Percentiles rank a stretch among this genome's conserved stretches.
Conservation (phyloP, 164 flowering plant genomes). For the Tetrastigma voinierianum region DNA sequence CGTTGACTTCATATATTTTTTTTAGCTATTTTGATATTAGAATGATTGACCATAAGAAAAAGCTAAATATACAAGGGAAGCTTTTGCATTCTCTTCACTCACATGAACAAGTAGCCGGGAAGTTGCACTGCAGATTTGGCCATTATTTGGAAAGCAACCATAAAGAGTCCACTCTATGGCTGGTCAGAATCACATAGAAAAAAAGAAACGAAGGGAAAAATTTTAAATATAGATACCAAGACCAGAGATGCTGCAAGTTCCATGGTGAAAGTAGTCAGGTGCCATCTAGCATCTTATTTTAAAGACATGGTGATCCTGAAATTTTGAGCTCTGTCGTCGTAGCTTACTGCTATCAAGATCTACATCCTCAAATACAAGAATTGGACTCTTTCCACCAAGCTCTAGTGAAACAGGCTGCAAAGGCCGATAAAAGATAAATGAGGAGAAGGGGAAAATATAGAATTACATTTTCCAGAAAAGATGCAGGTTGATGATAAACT, state of each 20-base stretch:
- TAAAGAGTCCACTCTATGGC: constrained; percentile 95
- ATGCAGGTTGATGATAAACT: not conserved
- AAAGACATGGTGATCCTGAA: too few species aligned
- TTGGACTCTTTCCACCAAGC: constrained; percentile 99
- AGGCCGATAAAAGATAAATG: not conserved
- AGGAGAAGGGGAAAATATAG: not conserved
- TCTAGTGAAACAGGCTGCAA: constrained; percentile 92
- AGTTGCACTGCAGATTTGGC: constrained; percentile 99
- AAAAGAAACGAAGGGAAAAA: not conserved
- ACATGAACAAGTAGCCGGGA: constrained; percentile 96
- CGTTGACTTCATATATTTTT: too few species aligned
- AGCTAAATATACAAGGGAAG: too few species aligned
- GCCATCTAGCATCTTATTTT: too few species aligned
- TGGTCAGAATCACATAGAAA: constrained; percentile 24
- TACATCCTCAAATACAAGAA: constrained; percentile 92
- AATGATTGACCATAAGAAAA: too few species aligned
- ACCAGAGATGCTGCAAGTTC: not conserved
- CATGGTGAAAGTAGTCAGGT: too few species aligned
- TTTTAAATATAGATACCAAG: constrained; percentile 4
- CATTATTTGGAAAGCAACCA: constrained; percentile 99
- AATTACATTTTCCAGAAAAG: too few species aligned
- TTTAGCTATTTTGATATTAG: too few species aligned
- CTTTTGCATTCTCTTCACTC: constrained; percentile 17
- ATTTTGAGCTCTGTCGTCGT: not conserved
- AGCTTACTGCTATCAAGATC: constrained; percentile 84